A percentile compares a stretch with the other conserved stretches of the same genome.
Conservation (phyloP, 768 basidiomycete species). For the Coprinellus aureogranulatus region DNA sequence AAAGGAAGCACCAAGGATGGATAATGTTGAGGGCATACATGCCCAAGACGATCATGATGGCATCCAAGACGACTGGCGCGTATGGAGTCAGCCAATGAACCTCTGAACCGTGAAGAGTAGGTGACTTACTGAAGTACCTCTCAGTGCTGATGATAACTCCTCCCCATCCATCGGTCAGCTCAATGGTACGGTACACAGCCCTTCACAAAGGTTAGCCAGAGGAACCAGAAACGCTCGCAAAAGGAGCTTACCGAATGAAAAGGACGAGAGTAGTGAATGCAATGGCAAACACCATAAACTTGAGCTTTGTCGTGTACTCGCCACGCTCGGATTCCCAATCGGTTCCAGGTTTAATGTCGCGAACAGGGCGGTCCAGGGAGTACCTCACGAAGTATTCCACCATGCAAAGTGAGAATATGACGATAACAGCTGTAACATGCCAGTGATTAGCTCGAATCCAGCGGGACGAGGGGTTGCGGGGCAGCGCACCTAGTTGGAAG, state of each 20-base stretch:
- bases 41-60: slow-evolving; percentile 46
- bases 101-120: too few species aligned
- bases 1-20: slow-evolving; percentile 43
- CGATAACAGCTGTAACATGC: slow-evolving; percentile 35
- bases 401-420: slow-evolving; percentile 38
- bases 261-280: slow-evolving; percentile 39
- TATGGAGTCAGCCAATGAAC: neutral
- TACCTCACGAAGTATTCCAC: slow-evolving; percentile 48
- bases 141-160: slow-evolving; percentile 39
- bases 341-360: neutral
- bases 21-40: slow-evolving; percentile 47
- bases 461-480: neutral
- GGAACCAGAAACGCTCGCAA: neutral
- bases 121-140: slow-evolving; percentile 31
- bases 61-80: slow-evolving; percentile 47
- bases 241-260: slow-evolving; percentile 41
- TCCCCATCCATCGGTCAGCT: slow-evolving; percentile 40
- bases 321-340: slow-evolving; percentile 12
- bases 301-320: slow-evolving; percentile 19
- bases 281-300: slow-evolving; percentile 34
- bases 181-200: slow-evolving; percentile 41
- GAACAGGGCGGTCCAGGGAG: slow-evolving; percentile 28
- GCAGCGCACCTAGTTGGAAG: slow-evolving; percentile 48
- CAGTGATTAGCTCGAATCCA: neutral
- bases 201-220: slow-evolving; percentile 20